Percentiles rank a stretch among this genome's conserved stretches.
Conservation (phyloP, 495 filamentous ascomycete species). For the Trichoderma reesei region DNA sequence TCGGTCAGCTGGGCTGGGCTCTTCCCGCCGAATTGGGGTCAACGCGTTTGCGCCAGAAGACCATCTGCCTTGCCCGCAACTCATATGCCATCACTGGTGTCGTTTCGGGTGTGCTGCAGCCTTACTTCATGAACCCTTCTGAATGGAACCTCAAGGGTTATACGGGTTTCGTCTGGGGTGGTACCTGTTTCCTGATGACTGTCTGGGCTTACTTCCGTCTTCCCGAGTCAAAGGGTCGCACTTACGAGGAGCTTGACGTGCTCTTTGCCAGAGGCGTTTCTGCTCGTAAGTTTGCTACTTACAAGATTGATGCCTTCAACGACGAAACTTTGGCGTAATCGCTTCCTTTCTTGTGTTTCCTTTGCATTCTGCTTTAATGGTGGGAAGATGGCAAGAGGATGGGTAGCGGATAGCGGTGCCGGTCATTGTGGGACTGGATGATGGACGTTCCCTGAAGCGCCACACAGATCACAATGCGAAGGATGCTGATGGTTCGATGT, state of each 20-base stretch:
- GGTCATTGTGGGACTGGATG: neutral
- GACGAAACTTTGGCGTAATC: constrained; percentile 26
- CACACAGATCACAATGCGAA: neutral
- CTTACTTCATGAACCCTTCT: constrained; percentile 38
- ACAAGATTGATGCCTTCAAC: constrained; percentile 50
- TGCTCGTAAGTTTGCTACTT: constrained; percentile 53
- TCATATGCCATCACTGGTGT: constrained; percentile 41
- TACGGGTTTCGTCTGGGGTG: constrained; percentile 45
- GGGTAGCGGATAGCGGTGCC: neutral
- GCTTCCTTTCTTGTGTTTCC: neutral
- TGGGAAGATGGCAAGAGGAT: neutral
- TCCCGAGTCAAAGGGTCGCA: constrained; percentile 24
- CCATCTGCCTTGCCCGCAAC: constrained; percentile 43
- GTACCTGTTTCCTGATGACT: constrained; percentile 30
- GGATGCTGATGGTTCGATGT: neutral
- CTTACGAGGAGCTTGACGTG: constrained; percentile 44
- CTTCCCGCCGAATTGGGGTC: constrained; percentile 46
- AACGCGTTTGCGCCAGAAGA: constrained; percentile 44
- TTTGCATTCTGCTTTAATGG: too few species aligned
- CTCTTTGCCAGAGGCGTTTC: constrained; percentile 51
- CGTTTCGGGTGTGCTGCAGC: constrained; percentile 37
- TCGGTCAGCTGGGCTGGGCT: constrained; percentile 47
- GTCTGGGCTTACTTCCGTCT: constrained; percentile 28
- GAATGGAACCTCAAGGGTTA: constrained; percentile 43
- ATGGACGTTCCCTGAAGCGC: neutral